Conservation (phyloP, 768 basidiomycete genomes). For the Suillus subluteus region DNA sequence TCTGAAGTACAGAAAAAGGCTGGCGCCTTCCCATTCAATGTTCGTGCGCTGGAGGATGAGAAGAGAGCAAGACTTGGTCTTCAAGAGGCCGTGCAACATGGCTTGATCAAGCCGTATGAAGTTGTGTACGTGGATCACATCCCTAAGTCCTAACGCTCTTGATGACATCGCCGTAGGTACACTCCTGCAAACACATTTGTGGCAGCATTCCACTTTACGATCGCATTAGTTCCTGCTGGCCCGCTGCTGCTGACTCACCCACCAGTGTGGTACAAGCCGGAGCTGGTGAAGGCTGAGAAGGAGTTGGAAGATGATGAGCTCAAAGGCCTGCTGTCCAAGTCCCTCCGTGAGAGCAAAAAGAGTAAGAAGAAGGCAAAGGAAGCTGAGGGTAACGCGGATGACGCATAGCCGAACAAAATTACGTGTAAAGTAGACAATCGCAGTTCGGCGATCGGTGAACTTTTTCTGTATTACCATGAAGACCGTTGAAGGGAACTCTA, state of each 20-base stretch:
- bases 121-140: constrained; percentile 66
- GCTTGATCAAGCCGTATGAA: constrained; percentile 92
- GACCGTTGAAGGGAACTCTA: constrained; percentile 15
- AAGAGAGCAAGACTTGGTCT: constrained; percentile 94
- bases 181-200: constrained; percentile 84
- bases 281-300: constrained; percentile 88
- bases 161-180: constrained; percentile 49
- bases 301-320: constrained; percentile 87
- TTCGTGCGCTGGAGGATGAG: constrained; percentile 93
- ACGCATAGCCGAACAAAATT: not conserved
- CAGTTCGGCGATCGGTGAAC: constrained; percentile 21
- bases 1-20: constrained; percentile 98
- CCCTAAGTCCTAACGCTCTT: constrained; percentile 6
- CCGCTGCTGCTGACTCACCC: constrained; percentile 86
- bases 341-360: constrained; percentile 89
- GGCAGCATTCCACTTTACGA: constrained; percentile 96
- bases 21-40: constrained; percentile 96
- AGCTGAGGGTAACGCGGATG: constrained; percentile 37
- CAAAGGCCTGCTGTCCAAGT: constrained; percentile 76
- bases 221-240: constrained; percentile 89
- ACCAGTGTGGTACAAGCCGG: constrained; percentile 92
- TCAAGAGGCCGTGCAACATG: constrained; percentile 94
- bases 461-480: constrained; percentile 19
- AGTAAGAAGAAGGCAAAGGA: constrained; percentile 82
- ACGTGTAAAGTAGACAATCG: constrained; percentile 12